Base-by-base conservation (phyloP, 1,284 basidiomycete species). In the Trametes versicolor region DNA sequence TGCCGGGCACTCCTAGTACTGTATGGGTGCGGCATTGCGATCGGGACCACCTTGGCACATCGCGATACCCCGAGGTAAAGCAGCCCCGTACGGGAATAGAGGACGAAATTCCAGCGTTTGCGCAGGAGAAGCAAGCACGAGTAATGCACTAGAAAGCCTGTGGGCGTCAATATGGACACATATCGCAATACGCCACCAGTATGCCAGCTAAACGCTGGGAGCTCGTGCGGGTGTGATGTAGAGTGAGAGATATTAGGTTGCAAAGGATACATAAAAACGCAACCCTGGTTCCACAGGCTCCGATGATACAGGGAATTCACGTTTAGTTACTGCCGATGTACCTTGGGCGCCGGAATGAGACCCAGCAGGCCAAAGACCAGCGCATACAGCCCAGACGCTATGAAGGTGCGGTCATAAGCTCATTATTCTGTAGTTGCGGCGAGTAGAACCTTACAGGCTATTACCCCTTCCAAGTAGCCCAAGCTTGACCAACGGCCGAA, bases 291-390 rank as follows among this genome's bases (percentile, higher is more conserved):
- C n/a, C n/a, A 71, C 83, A 82, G 37, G 78, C 68, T 27, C 79
- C 37, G 19, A 77, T 39, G 53, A 58, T 66, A 64, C 67, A 60
- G 27, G 51, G 21, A 32, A 39, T 25, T 21, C n/a, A 34, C 43
- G 15, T 32, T 23, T 13, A 19, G 27, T 73, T 55, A 75, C 34
- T 63, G 67, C 50, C 73, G 71, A 27, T 70, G 70, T 21, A 74
- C 70, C 54, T 67, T 74, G 15, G 90, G 90, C 32, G 85, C 84
- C 12, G 90, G 89, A 58, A 93, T 78, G 32, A 93, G 79, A 1
- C 91, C 91, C 63, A 93, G 81, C 43, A 92, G 74, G 29, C 91
- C 91, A 73, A 93, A 91, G 19, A 80, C 80, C 43, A 92, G 80
- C 12, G 86, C 85, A 70, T 93, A 93, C 51, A 92, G 74, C 19